phyloP scores from a whole-genome alignment of 78 protist species.

The Cavenderia fasciculata region DNA sequence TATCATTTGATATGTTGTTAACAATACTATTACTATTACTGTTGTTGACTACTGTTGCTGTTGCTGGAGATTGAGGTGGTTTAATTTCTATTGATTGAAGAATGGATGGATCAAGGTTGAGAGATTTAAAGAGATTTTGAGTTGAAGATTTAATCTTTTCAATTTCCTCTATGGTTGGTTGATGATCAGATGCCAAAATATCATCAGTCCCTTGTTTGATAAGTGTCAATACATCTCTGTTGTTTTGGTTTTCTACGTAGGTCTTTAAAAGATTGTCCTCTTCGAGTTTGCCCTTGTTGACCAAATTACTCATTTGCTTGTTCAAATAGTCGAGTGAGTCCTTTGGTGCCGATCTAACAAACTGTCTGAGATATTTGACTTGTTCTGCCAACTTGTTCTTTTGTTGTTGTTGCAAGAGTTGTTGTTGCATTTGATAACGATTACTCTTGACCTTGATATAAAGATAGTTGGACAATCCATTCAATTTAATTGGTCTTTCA shows the following conservation, averaged over 20 bases:
- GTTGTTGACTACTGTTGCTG: not conserved
- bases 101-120: too few relatives aligned
- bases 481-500: conserved; percentile 18
- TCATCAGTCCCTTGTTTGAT: not conserved
- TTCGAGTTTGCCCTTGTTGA: conserved; percentile 8
- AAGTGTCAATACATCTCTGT: not conserved
- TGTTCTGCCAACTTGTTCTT: not conserved
- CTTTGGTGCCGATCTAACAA: not conserved
- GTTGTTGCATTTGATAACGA: not conserved
- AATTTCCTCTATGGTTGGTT: too few relatives aligned
- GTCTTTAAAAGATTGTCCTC: not conserved
- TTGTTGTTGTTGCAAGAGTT: not conserved
- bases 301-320: conserved; percentile 28
- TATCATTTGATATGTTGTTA: too few relatives aligned
- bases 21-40: not conserved
- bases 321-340: conserved; percentile 25
- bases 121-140: too few relatives aligned
- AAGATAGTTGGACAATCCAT: conserved; percentile 37
- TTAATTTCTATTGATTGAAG: not conserved
- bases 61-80: not conserved
- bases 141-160: too few relatives aligned
- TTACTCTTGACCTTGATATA: not conserved
- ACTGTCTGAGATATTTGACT: not conserved
- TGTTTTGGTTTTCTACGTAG: not conserved
- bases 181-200: too few relatives aligned